Base-by-base conservation (phyloP, 805 yeast genomes). In the Candida khao-thaluensis region DNA sequence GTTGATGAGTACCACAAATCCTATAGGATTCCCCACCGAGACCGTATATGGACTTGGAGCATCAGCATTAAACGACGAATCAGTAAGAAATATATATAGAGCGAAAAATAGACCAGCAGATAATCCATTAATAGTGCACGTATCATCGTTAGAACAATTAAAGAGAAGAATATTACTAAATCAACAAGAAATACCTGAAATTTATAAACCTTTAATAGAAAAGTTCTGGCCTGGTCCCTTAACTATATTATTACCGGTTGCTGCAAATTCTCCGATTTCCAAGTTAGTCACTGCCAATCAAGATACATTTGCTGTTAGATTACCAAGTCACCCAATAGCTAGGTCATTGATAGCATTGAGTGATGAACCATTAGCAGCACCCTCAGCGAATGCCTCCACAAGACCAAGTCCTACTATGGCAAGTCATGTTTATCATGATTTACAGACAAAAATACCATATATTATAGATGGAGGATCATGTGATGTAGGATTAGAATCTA, bases 41-140 rank as follows among this genome's bases (percentile, higher is more conserved):
- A 93, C 99, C 0, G 99, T 93, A 0, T 93, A 93, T 59, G 99
- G 99, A 0, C 71, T 93, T 1, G 99, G 96, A 0, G 99, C 93
- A 1, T 82, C 90, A 3, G 85, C 95, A 0, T 65, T 86, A 35
- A 72, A 70, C 38, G 88, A 88, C 38, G 78, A 76, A 4, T 76
- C 95, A 0, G 96, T 90, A 2, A 57, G 62, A 42, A 76, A 81
- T 31, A 93, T 93, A 7, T 93, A 89, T 59, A 69, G 61, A 17
- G 98, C 97, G 18, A 93, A 93, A 53, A 88, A 89, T 56, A 72
- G 99, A 47, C 99, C 99, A 0, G 80, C 95, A 5, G 99, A 93
- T 60, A 93, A 93, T 53, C 99, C 99, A 3, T 66, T 93, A 44
- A 93, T 93, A 38, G 80, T 95, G 0, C 99, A 93, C 57, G 79